Conservation (phyloP, 192 early-diverging fungal species). For the Coemansia sp. region DNA sequence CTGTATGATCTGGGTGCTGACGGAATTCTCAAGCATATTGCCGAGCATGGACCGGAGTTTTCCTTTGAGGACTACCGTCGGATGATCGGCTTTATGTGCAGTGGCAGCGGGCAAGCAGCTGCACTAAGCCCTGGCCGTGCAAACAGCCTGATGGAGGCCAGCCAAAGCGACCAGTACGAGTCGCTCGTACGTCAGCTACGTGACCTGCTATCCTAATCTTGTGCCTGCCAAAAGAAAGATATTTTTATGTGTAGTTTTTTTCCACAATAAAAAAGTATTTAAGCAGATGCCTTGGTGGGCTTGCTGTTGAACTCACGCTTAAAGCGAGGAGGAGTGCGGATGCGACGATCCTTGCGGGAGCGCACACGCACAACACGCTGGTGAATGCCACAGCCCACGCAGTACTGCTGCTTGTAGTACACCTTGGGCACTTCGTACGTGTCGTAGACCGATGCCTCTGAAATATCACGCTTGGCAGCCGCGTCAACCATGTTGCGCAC, state of each 20-base stretch:
- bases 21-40: slow-evolving; percentile 60
- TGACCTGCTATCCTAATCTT: slow-evolving; percentile 22
- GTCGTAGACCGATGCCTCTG: slow-evolving; percentile 94
- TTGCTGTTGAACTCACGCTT: too few species aligned
- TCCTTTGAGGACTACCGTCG: slow-evolving; percentile 79
- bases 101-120: slow-evolving; percentile 30
- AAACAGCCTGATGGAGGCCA: slow-evolving; percentile 27
- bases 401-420: slow-evolving; percentile 99
- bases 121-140: slow-evolving; percentile 22
- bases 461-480: slow-evolving; percentile 94
- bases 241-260: too few species aligned
- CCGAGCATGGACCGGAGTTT: slow-evolving; percentile 58
- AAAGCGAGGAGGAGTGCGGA: too few species aligned
- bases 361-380: slow-evolving; percentile 91
- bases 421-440: slow-evolving; percentile 97
- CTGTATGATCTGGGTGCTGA: slow-evolving; percentile 62
- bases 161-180: slow-evolving; percentile 31
- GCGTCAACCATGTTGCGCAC: slow-evolving; percentile 99
- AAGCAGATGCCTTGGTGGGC: too few species aligned
- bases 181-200: slow-evolving; percentile 30
- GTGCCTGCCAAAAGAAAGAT: too few species aligned
- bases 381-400: slow-evolving; percentile 92
- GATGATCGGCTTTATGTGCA: slow-evolving; percentile 70
- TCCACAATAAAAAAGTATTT: too few species aligned
- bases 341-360: slow-evolving; percentile 52